A percentile compares a stretch with the other conserved stretches of the same genome.
These are phyloP conservation scores for Pilatotrama ljubarskyi DNA, from an alignment of 768 basidiomycete genomes.

Conservation along the genomic window DNA sequence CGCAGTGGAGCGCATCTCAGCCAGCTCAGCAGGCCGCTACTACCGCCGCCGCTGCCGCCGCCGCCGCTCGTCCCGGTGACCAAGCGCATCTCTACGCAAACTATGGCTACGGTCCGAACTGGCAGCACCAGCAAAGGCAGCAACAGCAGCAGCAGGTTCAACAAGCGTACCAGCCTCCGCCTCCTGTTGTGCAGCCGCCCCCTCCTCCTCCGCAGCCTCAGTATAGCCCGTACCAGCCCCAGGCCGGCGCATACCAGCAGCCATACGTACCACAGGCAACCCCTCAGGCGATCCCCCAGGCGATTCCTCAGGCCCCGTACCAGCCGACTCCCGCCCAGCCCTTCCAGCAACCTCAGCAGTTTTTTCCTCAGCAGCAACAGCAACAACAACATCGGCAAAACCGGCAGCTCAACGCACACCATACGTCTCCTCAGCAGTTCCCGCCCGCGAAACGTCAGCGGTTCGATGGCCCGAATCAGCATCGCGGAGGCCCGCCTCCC, in stretches of 20 bases:
- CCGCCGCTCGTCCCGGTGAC: conserved; percentile 65
- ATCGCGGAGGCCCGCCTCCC: conserved; percentile 47
- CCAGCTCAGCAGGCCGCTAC: conserved; percentile 37
- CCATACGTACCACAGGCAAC: conserved; percentile 67
- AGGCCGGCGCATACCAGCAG: conserved; percentile 55
- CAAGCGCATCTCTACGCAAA: conserved; percentile 88
- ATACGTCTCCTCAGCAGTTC: conserved; percentile 74
- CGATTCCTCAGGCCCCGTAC: conserved; percentile 42
- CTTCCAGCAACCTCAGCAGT: conserved; percentile 39
- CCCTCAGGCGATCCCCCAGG: conserved; percentile 42
- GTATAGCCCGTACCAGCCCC: conserved; percentile 78
- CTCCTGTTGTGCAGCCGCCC: conserved; percentile 50
- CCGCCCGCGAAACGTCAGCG: conserved; percentile 91
- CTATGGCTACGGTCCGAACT: conserved; percentile 74
- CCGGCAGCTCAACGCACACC: conserved; percentile 47
- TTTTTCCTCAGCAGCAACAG: conserved; percentile 39
- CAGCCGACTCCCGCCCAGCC: conserved; percentile 47
- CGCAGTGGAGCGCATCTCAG: conserved; percentile 68
- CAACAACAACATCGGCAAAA: conserved; percentile 43
- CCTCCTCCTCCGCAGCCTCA: conserved; percentile 57
- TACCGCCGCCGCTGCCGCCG: conserved; percentile 31
- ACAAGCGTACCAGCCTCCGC: conserved; percentile 52
- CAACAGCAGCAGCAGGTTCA: conserved; percentile 58
- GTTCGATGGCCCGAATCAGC: conserved; percentile 76
- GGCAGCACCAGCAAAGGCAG: conserved; percentile 61